Evolutionary conservation across 2,329 filamentous ascomycete genomes (phyloP), one percentile per base, ranked within the genome.

Genomic region (Arachnopeziza araneosa): DNA sequence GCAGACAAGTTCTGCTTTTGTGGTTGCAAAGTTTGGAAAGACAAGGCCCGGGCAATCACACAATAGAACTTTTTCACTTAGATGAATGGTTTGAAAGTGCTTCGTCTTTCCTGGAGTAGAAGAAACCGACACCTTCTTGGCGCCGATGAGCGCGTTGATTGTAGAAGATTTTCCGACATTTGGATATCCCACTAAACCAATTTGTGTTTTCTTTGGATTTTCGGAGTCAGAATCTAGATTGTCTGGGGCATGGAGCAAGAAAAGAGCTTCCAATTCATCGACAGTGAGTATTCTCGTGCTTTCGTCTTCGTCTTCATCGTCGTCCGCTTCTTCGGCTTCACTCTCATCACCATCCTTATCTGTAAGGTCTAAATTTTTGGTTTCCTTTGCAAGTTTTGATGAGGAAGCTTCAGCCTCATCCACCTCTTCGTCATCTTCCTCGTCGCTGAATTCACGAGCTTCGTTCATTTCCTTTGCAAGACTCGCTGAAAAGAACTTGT

Each of bases 151-250:
- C 50, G 95, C 93, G 78, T 99, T 99, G 81, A 99, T 99, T 19
- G 95, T 99, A 54, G 93, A 97, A 1, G 96, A 99, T 78, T 99
- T 99, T 77, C 95, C 95, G 64, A 99, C 95, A 78, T 99, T 99
- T 71, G 95, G 95, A 76, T 99, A 99, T 61, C 95, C 95, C 48
- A 99, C 95, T 22, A 99, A 81, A 68, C 95, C 95, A 67, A 99
- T 95, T 65, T 91, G 87, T 4, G 93, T 88, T 75, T 96, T 97
- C 57, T 80, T 79, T 49, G 77, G 73, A 51, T 73, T 68, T 24
- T 81, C 78, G 1, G 79, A 73, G 58, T 80, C 76, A 8, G 77
- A 74, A 58, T 79, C 73, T 72, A 77, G 75, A 26, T 85, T 80
- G 52, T 83, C 77, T 2, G 86, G 86, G 1, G 87, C 84, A 73